Conservation (phyloP, 192 early-diverging fungal genomes). For the Helicostylum pulchrum region DNA sequence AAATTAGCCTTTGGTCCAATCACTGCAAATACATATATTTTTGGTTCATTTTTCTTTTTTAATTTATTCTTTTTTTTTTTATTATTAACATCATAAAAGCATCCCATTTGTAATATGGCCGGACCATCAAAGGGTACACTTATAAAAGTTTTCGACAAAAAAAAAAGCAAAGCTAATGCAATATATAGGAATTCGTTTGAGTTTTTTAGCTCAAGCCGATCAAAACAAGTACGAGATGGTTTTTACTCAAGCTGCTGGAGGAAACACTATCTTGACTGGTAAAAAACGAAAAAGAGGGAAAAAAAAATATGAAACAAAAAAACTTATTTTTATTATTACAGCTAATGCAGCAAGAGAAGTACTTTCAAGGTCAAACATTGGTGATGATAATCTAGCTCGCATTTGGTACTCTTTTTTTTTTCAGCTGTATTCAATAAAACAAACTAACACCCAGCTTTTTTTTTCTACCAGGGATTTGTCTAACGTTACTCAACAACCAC, state of each 20-base stretch:
- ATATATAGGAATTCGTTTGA: conserved; percentile 34
- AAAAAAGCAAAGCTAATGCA: background rate
- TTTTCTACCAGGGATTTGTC: conserved; percentile 49
- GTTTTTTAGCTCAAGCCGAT: conserved; percentile 39
- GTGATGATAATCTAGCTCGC: conserved; percentile 33
- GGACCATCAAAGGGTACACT: conserved; percentile 17
- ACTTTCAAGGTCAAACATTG: conserved; percentile 32
- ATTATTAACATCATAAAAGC: too few relatives aligned
- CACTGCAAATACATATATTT: too few relatives aligned
- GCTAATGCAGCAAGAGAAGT: conserved; percentile 36
- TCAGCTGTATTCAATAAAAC: background rate
- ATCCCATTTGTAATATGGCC: background rate
- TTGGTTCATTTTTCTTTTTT: too few relatives aligned
- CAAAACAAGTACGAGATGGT: conserved; percentile 40
- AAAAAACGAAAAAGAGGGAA: background rate
- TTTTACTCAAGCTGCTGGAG: conserved; percentile 23
- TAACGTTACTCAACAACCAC: conserved; percentile 44
- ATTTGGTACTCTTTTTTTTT: conserved; percentile 35
- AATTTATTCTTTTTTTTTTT: too few relatives aligned
- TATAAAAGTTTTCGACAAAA: background rate
- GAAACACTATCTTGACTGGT: conserved; percentile 25
- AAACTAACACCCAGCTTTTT: background rate
- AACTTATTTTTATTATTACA: conserved; percentile 8
- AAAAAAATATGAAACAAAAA: background rate
- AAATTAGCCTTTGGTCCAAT: too few relatives aligned